These are phyloP conservation scores for Sclerotinia minor DNA, from an alignment of 2,329 filamentous ascomycete genomes.

Conservation along the genomic window DNA sequence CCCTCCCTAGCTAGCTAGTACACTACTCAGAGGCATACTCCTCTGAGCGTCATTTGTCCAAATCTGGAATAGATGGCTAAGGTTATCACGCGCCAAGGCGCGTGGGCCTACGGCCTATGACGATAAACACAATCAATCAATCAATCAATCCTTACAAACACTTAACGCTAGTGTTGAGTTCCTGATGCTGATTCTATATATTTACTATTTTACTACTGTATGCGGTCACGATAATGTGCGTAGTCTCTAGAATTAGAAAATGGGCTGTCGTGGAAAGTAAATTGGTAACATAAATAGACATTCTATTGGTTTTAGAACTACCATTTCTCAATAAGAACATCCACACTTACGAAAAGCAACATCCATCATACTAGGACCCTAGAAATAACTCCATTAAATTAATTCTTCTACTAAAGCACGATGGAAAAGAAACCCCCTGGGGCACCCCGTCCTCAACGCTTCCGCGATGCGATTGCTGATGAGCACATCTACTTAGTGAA, in stretches of 20 bases:
- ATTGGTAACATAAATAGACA: background rate
- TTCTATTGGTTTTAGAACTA: background rate
- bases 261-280: background rate
- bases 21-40: too few relatives aligned
- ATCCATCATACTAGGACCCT: background rate
- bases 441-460: background rate
- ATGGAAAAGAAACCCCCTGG: background rate
- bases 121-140: too few relatives aligned
- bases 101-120: too few relatives aligned
- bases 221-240: background rate
- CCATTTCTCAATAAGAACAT: background rate
- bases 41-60: too few relatives aligned
- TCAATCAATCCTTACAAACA: background rate
- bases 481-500: background rate
- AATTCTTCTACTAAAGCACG: too few relatives aligned
- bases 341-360: background rate
- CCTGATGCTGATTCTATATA: background rate
- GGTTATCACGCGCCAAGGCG: too few relatives aligned
- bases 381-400: background rate
- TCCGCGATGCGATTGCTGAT: background rate
- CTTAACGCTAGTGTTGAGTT: background rate
- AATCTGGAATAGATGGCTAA: too few relatives aligned
- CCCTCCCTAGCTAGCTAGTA: too few relatives aligned
- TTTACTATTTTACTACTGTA: background rate
- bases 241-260: background rate